Evolutionary conservation across 1,284 basidiomycete genomes (phyloP), one percentile per base, ranked within the genome.

Genomic region (Papiliotrema laurentii): DNA sequence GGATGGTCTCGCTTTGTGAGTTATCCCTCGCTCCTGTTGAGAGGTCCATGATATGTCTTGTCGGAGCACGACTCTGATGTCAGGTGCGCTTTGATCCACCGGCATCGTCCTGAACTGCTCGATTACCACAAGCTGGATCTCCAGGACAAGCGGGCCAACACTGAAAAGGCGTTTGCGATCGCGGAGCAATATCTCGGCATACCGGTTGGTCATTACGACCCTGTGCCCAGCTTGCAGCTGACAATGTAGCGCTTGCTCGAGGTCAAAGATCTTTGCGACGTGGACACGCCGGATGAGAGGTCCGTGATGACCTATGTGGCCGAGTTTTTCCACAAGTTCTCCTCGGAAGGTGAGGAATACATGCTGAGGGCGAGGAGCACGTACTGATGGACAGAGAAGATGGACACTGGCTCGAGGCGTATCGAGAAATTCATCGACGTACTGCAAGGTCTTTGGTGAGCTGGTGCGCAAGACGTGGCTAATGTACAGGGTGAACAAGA

Each of bases 281-380:
- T 85, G 0, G 77, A 78, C 21, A 83, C 81, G 49, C 94, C 94
- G 0, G 94, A 98, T 70, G 94, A 98, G 72, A 83, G 90, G 39
- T 92, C 88, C 72, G 74, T 80, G 18, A 80, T 80, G 76, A 80
- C 78, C 34, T 80, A 80, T 48, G 76, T 81, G 22, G 94, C 94
- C 31, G 91, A 91, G 64, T 97, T 82, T 74, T 98, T 98, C 78
- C 94, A 98, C 70, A 94, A 94, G 0, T 98, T 98, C 71, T 94
- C 91, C 0, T 86, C 89, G 1, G 93, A 96, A 85, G 90, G 91
- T 90, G 59, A 55, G 81, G 13, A 19, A 4, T 40, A 2, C 7
- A 0, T 11, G 13, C 16, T 13, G 27, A 5, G 4, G 7, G 4
- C 5, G 13, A 14, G 33, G 19, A 16, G 14, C 9, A 34, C 27